Base-by-base conservation (phyloP, 768 basidiomycete species). In the Termitomyces sp. region DNA sequence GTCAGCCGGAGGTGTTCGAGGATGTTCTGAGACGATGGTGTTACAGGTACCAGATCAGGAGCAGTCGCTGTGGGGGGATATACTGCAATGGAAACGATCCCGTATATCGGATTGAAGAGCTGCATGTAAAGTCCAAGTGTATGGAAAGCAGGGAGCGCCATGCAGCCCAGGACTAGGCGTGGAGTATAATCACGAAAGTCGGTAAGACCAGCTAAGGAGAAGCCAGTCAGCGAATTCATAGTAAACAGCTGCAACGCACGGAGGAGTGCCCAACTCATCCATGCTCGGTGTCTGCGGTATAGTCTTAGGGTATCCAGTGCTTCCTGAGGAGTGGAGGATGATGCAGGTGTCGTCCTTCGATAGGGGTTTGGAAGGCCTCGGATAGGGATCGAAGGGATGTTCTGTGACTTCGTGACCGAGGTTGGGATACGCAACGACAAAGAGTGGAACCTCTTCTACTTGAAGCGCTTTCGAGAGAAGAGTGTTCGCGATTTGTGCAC, bases 221-320 rank as follows among this genome's bases (percentile, higher is more conserved):
- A 44, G 37, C 14, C 12, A 48, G 34, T 20, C n/a, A 45, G 22
- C n/a, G n/a, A n/a, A n/a, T n/a, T 45, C 18, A 26, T 22, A 30
- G 30, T 26, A 0, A 32, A 14, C 10, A 18, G 13, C 14, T 33
- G 8, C 9, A n/a, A 13, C 73, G 43, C 44, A 75, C 74, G 58
- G 13, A 58, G 56, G 2, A 54, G 27, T 13, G 63, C 64, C 68
- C 67, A 73, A 18, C 69, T 64, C 0, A 63, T 36, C 5, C 58
- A 52, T 5, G 55, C 62, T 3, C 53, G 32, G 36, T 70, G 64
- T 71, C 30, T 67, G 63, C 1, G 67, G 59, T 37, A 77, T 71
- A 1, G 74, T 62, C 49, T 73, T 75, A 0, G 76, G 74, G 36
- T 70, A 68, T 1, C 74, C 72, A 0, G 75, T 74, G 48, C 76